Evolutionary conservation across 2,329 filamentous ascomycete species (phyloP).

Genomic region (Fusarium redolens): DNA sequence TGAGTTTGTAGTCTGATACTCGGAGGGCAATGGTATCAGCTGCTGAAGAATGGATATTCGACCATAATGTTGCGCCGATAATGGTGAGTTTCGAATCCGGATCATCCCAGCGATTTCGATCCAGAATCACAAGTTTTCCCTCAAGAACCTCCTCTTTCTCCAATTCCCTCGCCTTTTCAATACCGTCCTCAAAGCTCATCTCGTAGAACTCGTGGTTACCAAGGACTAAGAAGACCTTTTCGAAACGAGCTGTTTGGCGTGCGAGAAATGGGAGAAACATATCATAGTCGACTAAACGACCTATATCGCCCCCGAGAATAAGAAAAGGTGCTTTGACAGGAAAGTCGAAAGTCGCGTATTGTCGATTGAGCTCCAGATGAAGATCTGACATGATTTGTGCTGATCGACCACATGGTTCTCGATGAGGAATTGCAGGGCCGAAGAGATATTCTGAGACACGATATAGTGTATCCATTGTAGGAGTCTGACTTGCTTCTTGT

Average conservation of each 20-base stretch:
- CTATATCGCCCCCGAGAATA: slow-evolving; percentile 63
- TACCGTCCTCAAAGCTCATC: slow-evolving; percentile 51
- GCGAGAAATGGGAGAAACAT: slow-evolving; percentile 57
- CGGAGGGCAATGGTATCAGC: slow-evolving; percentile 54
- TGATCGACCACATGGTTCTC: slow-evolving; percentile 34
- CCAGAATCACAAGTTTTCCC: slow-evolving; percentile 56
- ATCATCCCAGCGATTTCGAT: slow-evolving; percentile 55
- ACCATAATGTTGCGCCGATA: slow-evolving; percentile 70
- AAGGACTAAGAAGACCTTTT: slow-evolving; percentile 60
- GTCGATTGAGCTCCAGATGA: slow-evolving; percentile 59
- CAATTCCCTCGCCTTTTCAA: slow-evolving; percentile 53
- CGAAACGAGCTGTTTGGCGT: slow-evolving; percentile 54
- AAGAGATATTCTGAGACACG: slow-evolving; percentile 39
- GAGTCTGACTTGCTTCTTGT: not conserved
- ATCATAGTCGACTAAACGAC: slow-evolving; percentile 60
- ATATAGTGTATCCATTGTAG: slow-evolving; percentile 27
- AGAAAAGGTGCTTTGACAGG: slow-evolving; percentile 55
- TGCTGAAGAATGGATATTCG: slow-evolving; percentile 56
- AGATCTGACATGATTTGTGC: slow-evolving; percentile 60
- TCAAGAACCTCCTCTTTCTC: slow-evolving; percentile 52
- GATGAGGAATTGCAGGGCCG: slow-evolving; percentile 13
- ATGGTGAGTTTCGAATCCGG: slow-evolving; percentile 58
- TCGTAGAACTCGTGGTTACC: slow-evolving; percentile 68
- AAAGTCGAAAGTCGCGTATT: slow-evolving; percentile 57
- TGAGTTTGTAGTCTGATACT: slow-evolving; percentile 66